phyloP scores from a whole-genome alignment of 73 alveolate species.

The Stentor coeruleus region DNA sequence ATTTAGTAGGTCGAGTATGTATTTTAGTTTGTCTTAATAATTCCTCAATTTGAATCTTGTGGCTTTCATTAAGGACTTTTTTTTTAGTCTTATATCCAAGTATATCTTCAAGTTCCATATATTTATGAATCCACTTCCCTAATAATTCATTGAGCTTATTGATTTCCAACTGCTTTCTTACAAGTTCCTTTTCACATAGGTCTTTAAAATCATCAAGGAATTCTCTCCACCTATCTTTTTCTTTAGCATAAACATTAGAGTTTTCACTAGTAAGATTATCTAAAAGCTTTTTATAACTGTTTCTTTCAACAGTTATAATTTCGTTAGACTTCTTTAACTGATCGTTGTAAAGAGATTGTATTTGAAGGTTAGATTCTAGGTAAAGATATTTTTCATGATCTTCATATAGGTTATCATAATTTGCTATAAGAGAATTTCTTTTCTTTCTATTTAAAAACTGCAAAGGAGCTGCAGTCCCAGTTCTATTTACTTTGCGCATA shows the following conservation, averaged over 20 bases:
- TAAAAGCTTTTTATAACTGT: slow-evolving; percentile 24
- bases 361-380: not conserved
- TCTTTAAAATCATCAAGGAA: slow-evolving; percentile 33
- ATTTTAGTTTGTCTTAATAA: not conserved
- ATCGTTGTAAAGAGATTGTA: not conserved
- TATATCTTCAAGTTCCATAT: slow-evolving; percentile 30
- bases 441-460: too few species aligned
- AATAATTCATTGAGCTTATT: slow-evolving; percentile 36
- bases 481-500: not conserved
- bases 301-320: not conserved
- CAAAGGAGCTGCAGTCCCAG: not conserved
- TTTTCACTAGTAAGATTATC: slow-evolving; percentile 33
- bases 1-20: not conserved
- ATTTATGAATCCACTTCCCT: slow-evolving; percentile 41
- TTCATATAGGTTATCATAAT: not conserved
- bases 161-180: slow-evolving; percentile 37
- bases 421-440: not conserved
- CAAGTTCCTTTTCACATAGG: slow-evolving; percentile 33
- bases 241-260: slow-evolving; percentile 18
- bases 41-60: not conserved
- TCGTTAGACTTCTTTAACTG: not conserved
- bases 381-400: not conserved
- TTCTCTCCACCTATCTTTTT: slow-evolving; percentile 34
- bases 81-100: not conserved
- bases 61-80: not conserved